These are phyloP conservation scores for Tylopilus orsonianus DNA, from an alignment of 1,284 basidiomycete genomes.

Conservation along the genomic window DNA sequence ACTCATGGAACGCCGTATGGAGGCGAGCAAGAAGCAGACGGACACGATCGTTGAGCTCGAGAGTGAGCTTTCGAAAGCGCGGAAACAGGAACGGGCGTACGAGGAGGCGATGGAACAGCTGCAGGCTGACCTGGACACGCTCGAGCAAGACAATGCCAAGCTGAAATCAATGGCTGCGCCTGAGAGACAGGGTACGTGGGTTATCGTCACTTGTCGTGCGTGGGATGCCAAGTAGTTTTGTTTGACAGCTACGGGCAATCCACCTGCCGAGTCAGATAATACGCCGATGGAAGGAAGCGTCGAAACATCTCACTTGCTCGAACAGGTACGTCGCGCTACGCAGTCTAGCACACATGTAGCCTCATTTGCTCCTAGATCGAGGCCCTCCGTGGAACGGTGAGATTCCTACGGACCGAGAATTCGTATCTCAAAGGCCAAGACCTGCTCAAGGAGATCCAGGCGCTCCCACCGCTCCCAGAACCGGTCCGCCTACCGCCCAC, in stretches of 20 bases:
- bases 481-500: slow-evolving; percentile 49
- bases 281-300: slow-evolving; percentile 72
- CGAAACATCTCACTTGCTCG: slow-evolving; percentile 82
- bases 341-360: neutral
- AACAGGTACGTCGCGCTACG: slow-evolving; percentile 58
- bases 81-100: slow-evolving; percentile 85
- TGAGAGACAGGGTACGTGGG: slow-evolving; percentile 63
- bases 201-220: neutral
- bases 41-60: slow-evolving; percentile 85
- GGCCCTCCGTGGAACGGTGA: slow-evolving; percentile 84
- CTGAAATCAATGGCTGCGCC: slow-evolving; percentile 68
- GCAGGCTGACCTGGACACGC: slow-evolving; percentile 82
- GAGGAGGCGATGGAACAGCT: slow-evolving; percentile 93
- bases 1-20: slow-evolving; percentile 90
- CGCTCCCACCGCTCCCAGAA: slow-evolving; percentile 63
- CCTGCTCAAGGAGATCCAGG: slow-evolving; percentile 77
- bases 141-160: slow-evolving; percentile 86
- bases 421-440: slow-evolving; percentile 89
- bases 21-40: slow-evolving; percentile 84
- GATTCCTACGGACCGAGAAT: slow-evolving; percentile 90
- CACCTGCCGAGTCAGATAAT: slow-evolving; percentile 58
- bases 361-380: slow-evolving; percentile 63
- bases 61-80: slow-evolving; percentile 73
- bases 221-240: neutral
- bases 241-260: slow-evolving; percentile 46